Conservation (phyloP, 2,329 filamentous ascomycete genomes). For the Aspergillus carbonarius region DNA sequence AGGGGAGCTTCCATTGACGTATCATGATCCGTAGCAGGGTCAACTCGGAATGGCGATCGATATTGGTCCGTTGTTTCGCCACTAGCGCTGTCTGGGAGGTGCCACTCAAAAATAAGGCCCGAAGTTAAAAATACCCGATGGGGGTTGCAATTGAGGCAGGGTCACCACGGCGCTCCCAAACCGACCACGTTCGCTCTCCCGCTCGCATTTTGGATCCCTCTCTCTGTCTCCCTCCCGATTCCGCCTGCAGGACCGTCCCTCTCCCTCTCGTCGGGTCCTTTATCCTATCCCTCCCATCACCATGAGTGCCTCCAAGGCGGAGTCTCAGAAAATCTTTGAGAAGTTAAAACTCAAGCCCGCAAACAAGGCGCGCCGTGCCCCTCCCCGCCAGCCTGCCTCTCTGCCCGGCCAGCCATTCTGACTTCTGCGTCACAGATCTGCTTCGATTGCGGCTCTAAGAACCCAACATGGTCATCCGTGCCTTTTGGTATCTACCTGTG, state of each 20-base stretch:
- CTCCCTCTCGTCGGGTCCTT: conserved; percentile 1
- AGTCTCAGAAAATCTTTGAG: conserved; percentile 97
- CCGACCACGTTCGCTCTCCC: conserved; percentile 42
- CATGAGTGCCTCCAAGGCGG: conserved; percentile 80
- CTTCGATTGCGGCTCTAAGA: conserved; percentile 97
- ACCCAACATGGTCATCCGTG: conserved; percentile 97
- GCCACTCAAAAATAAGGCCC: conserved; percentile 1
- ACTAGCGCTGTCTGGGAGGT: background rate
- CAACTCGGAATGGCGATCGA: background rate
- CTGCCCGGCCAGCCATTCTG: conserved; percentile 4
- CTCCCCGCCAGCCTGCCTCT: conserved; percentile 21
- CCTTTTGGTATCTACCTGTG: conserved; percentile 97
- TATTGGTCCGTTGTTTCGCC: background rate
- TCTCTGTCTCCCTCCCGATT: conserved; percentile 9
- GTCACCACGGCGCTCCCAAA: conserved; percentile 14
- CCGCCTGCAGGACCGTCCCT: conserved; percentile 5
- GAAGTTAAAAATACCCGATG: conserved; percentile 11
- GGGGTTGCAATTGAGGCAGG: conserved; percentile 4
- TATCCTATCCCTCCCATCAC: conserved; percentile 20
- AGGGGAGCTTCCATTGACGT: too few species aligned
- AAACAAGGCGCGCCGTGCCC: conserved; percentile 71
- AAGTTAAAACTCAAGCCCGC: conserved; percentile 92
- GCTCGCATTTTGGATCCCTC: conserved; percentile 25
- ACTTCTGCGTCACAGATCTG: conserved; percentile 65
- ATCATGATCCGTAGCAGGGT: background rate